Base-by-base conservation (phyloP, 306 rosid species). In the Lagenaria siceraria region DNA sequence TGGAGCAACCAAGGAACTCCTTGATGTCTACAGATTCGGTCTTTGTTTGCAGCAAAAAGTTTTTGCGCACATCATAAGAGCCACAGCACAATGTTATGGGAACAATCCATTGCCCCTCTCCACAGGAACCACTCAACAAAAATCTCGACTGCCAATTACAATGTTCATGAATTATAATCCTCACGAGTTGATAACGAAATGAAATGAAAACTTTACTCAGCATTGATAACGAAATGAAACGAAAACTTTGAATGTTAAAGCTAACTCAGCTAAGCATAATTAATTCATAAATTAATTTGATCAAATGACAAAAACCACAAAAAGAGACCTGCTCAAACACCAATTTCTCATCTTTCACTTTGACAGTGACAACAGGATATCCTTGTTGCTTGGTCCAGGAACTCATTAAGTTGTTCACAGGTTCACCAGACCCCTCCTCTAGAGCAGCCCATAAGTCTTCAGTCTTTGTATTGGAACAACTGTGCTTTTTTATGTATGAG, bases 401-500 rank as follows among this genome's bases (percentile, higher is more conserved):
- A 85, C 85, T 78, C 98, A 94, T 91, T 77, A 94, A 85, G 76
- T 85, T 89, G 86, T 87, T 91, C 81, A 94, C 96, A 59, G 97
- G 94, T 85, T 91, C 89, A 76, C 96, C 93, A 62, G 98, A 94
- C 71, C 89, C 98, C 81, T 91, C 97, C 81, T 91, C 98, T 79
- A 94, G 98, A 49, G 95, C 88, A 66, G 92, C 94, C 97, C 98
- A 91, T 21, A 94, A 87, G 87, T 94, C 96, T 89, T 86, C 98
- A 18, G 98, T 91, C 87, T 85, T 94, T 18, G 97, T 90, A 86
- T 91, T 94, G 74, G 96, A 87, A 81, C 68, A 90, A 15, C 97
- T 93, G 76, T 87, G 82, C 74, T 75, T 90, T 85, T 89, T 90
- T 77, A 94, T 87, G 80, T 91, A 94, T 21, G 97, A 85, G 80